A percentile compares a stretch with the other conserved stretches of the same genome.
phyloP scores from a whole-genome alignment of 164 flowering plant genomes.

The Akebia trifoliata region DNA sequence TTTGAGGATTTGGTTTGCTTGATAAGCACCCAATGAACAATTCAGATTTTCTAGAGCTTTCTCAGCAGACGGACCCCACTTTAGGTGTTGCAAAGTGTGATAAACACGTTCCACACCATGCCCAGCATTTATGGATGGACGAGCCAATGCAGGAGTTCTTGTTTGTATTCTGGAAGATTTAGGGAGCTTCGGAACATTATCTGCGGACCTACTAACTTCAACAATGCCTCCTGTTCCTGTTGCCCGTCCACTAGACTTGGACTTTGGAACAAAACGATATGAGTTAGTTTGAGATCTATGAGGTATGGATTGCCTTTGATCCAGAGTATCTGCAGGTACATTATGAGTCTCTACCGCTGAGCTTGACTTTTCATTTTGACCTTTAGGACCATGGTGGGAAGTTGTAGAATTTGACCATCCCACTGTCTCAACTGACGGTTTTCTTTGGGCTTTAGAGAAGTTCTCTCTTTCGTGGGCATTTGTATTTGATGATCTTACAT shows the following conservation, averaged over 20 bases:
- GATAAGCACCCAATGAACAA: conserved; percentile 65
- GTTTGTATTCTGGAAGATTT: conserved; percentile 28
- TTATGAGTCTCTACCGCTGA: conserved; percentile 23
- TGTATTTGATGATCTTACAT: conserved; percentile 34
- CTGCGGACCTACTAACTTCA: conserved; percentile 7
- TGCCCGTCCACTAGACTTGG: conserved; percentile 20
- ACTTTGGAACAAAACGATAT: conserved; percentile 20
- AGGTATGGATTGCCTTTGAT: conserved; percentile 28
- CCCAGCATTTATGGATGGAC: conserved; percentile 31
- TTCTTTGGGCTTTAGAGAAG: conserved; percentile 28
- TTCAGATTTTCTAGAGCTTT: conserved; percentile 57
- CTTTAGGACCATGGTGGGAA: conserved; percentile 27
- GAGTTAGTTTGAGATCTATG: conserved; percentile 38
- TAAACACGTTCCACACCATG: conserved; percentile 44
- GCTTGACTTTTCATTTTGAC: conserved; percentile 26
- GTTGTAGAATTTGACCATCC: conserved; percentile 23
- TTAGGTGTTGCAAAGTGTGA: conserved; percentile 38
- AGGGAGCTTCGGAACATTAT: conserved; percentile 23
- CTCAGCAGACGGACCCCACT: conserved; percentile 82
- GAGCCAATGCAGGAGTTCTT: conserved; percentile 25
- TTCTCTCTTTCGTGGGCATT: conserved; percentile 40
- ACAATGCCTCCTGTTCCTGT: conserved; percentile 23
- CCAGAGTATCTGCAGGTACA: conserved; percentile 24
- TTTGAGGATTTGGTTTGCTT: conserved; percentile 90
- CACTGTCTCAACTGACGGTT: conserved; percentile 27